Evolutionary conservation across 495 filamentous ascomycete species (phyloP), one percentile per base, ranked within the genome.

Genomic region (Evernia prunastri): DNA sequence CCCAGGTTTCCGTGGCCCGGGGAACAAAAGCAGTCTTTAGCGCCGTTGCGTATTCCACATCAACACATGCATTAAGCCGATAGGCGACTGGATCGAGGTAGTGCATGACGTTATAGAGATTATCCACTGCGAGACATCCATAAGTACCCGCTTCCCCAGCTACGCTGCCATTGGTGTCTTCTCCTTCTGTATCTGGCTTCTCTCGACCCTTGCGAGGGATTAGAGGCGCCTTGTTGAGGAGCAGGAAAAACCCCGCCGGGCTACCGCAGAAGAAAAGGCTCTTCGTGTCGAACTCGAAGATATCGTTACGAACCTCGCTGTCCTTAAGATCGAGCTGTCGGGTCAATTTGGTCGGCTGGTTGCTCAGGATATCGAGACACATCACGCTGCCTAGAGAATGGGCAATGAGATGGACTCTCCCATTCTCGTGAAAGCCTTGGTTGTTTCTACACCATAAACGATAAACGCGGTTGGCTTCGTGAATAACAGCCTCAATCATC

Each of bases 361-460:
- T 84, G 56, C 88, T 93, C 17, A 98, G 79, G 37, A 97, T 88
- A 64, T 98, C 94, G 18, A 97, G 73, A 0, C 91, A 89, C 88
- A 98, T 96, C 40, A 89, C 91, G 66, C 89, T 95, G 47, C 94
- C 94, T 2, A 98, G 80, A 0, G 92, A 96, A 72, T 98, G 94
- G 1, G 90, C 94, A 66, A 98, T 85, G 9, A 98, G 76, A 77
- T 97, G 94, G 18, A 97, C 91, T 20, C 89, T 87, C 13, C 93
- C 94, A 63, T 81, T 73, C 36, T 91, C 80, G 9, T 87, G 80
- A 68, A 97, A 98, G 3, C 85, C 88, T 0, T 91, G 88, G 67
- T 98, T 97, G 70, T 97, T 95, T 43, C 80, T 80, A 68, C 91
- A 96, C 94, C 94, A 98, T 5, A 97, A 81, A 11, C 89, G 84